Conservation (phyloP, 2,329 filamentous ascomycete species). For the Phialocephala sp. region DNA sequence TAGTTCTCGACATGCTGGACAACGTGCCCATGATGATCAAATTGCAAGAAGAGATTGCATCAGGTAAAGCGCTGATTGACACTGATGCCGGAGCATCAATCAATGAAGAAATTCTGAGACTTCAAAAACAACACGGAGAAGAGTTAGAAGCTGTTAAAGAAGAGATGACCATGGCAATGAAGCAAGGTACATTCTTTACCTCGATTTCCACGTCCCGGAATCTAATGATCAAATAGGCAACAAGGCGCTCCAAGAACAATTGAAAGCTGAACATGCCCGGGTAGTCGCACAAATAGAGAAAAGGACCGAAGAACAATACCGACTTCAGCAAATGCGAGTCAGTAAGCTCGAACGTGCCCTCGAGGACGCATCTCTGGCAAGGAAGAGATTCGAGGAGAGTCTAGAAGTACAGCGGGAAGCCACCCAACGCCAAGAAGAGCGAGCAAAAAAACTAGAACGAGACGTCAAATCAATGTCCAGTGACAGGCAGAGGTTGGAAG, state of each 20-base stretch:
- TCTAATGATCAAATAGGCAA: constrained; percentile 4
- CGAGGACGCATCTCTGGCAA: neutral
- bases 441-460: neutral
- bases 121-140: constrained; percentile 61
- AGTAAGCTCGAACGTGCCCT: neutral
- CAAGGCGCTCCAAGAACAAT: constrained; percentile 9
- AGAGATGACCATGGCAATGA: constrained; percentile 74
- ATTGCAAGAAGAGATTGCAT: constrained; percentile 23
- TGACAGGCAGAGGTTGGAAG: neutral
- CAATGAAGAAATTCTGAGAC: constrained; percentile 3
- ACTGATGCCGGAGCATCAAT: constrained; percentile 19
- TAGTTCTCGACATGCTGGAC: constrained; percentile 14
- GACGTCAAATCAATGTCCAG: neutral
- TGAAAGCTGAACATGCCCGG: constrained; percentile 8
- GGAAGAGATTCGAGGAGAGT: neutral
- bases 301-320: neutral
- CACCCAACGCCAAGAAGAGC: neutral
- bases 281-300: constrained; percentile 1
- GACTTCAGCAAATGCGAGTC: constrained; percentile 2
- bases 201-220: neutral
- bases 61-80: constrained; percentile 17
- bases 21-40: constrained; percentile 13
- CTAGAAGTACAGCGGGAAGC: neutral
- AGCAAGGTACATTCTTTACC: constrained; percentile 58
- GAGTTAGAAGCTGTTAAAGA: constrained; percentile 82